A percentile compares a stretch with the other conserved stretches of the same genome.
Evolutionary conservation across 202 grass and related monocot genomes (phyloP).

Genomic region (Panicum virgatum): DNA sequence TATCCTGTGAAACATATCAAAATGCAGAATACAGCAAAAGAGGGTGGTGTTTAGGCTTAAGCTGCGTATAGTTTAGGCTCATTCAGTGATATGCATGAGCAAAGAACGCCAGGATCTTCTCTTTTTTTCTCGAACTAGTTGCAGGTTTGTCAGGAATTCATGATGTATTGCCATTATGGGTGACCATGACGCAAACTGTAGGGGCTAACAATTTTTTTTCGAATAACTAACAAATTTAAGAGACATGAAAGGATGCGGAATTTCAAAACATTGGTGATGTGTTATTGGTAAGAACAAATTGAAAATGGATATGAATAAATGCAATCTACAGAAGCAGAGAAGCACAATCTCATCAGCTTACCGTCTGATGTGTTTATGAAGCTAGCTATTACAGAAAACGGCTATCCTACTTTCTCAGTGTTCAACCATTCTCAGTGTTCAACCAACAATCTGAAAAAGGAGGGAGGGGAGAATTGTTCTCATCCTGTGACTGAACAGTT

Average conservation of each 20-base stretch:
- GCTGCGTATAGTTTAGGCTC: neutral
- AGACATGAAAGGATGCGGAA: neutral
- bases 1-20: neutral
- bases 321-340: neutral
- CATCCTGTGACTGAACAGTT: neutral
- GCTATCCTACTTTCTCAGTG: neutral
- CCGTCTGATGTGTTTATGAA: too few species aligned
- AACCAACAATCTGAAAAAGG: neutral
- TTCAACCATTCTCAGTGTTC: too few species aligned
- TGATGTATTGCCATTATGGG: neutral
- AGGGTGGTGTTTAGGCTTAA: neutral
- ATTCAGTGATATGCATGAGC: neutral
- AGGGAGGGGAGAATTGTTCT: neutral
- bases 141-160: neutral
- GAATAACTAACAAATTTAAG: neutral
- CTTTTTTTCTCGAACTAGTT: neutral
- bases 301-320: neutral
- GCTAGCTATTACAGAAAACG: neutral
- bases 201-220: too few species aligned
- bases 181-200: neutral
- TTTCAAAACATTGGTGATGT: neutral
- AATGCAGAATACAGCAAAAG: neutral
- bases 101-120: neutral
- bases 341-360: too few species aligned
- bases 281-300: neutral